phyloP scores from a whole-genome alignment of 352 stramenopile genomes.

The Globisporangium barbulae region DNA sequence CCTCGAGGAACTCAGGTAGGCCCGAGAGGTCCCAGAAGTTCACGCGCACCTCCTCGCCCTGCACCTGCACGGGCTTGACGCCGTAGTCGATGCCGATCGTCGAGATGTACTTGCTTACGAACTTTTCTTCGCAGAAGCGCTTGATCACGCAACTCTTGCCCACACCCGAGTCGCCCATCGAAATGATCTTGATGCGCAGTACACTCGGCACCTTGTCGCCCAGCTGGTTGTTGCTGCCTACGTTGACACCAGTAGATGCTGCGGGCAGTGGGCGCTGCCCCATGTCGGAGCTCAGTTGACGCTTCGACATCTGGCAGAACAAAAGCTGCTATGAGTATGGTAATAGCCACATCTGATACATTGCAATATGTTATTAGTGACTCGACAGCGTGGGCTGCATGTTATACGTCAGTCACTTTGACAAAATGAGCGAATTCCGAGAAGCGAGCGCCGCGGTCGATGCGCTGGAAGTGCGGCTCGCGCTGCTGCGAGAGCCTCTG shows the following conservation, averaged over 20 bases:
- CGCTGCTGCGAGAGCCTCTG: constrained; percentile 22
- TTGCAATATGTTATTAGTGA: too few relatives aligned
- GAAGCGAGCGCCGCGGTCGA: constrained; percentile 36
- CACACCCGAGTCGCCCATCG: constrained; percentile 85
- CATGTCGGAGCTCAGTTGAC: constrained; percentile 3
- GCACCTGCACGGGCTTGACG: constrained; percentile 86
- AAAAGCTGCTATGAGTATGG: neutral
- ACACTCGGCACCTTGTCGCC: constrained; percentile 35
- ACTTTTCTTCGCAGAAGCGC: constrained; percentile 94
- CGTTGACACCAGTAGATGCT: neutral
- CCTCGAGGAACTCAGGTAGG: constrained; percentile 91
- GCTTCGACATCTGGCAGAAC: constrained; percentile 11
- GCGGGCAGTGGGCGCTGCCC: neutral
- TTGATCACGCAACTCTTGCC: constrained; percentile 96
- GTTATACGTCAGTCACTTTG: neutral
- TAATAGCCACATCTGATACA: too few relatives aligned
- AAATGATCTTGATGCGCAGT: constrained; percentile 93
- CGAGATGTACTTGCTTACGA: constrained; percentile 94
- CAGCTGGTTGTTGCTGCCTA: constrained; percentile 21
- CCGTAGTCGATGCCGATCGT: constrained; percentile 97
- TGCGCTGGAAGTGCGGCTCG: constrained; percentile 36
- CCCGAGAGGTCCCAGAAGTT: constrained; percentile 95
- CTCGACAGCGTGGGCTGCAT: too few relatives aligned
- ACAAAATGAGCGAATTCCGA: constrained; percentile 55
- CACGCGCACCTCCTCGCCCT: constrained; percentile 75